Evolutionary conservation across 345 rosid genomes (phyloP), one percentile per base, ranked within the genome.

Genomic region (Leavenworthia alabamica): DNA sequence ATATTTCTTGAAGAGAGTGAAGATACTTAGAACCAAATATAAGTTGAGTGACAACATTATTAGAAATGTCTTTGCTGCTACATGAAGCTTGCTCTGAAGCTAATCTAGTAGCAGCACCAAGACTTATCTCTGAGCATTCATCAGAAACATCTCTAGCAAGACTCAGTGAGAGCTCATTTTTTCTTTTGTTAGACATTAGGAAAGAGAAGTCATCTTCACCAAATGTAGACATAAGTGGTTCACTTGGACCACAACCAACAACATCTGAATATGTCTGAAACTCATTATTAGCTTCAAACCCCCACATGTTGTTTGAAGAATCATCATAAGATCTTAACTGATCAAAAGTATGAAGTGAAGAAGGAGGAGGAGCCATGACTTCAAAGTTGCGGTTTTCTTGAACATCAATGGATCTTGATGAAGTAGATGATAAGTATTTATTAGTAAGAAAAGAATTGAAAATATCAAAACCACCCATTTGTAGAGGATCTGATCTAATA

Each of bases 131-230:
- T 0, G 88, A 86, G 74, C 79, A 80, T 60, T 70, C 89, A 64
- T 86, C 87, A 5, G 85, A 64, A 48, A 74, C 63, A 62, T 65
- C 71, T 0, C 89, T 80, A 8, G 88, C 85, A 20, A 89, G 96
- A 66, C 97, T 89, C 64, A 93, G 49, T 2, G 96, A 85, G 26
- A 85, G 90, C 73, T 83, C 94, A 29, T 79, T 86, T 49, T 82
- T 83, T 63, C 26, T 71, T 56, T 52, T 63, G 75, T 9, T 76
- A n/a, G 70, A 75, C 55, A 57, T 54, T 55, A 8, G 58, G 15
- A 53, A 68, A 32, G 64, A 52, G 41, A 73, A 62, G 55, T 72
- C 73, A 0, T 42, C 54, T 31, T 77, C 77, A 37, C 61, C 75
- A 39, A 71, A 57, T 2, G 78, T 41, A 14, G 81, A 57, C 56